A percentile compares a stretch with the other conserved stretches of the same genome.
phyloP scores from a whole-genome alignment of 345 rosid genomes.

The Arabis hirsuta region DNA sequence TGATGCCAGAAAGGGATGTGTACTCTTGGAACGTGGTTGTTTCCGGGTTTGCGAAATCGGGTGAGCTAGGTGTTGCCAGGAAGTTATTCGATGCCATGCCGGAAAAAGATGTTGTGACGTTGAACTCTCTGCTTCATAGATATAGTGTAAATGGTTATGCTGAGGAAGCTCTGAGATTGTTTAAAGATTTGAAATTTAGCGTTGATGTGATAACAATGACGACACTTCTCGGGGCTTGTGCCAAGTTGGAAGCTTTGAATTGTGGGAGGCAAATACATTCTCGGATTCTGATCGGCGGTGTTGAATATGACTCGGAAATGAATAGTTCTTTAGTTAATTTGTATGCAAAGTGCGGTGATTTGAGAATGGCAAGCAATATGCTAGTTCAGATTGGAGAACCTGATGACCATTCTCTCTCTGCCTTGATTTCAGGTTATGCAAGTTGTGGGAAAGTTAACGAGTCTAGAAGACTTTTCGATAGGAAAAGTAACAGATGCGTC shows the following conservation, averaged over 20 bases:
- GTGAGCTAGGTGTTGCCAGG: slow-evolving; percentile 58
- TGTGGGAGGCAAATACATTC: slow-evolving; percentile 82
- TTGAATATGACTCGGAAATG: slow-evolving; percentile 57
- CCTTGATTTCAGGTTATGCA: slow-evolving; percentile 77
- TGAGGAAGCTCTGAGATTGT: slow-evolving; percentile 60
- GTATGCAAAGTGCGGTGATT: slow-evolving; percentile 75
- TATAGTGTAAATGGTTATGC: slow-evolving; percentile 52
- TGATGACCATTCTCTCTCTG: slow-evolving; percentile 78
- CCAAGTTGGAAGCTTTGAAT: slow-evolving; percentile 57
- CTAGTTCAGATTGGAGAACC: slow-evolving; percentile 53
- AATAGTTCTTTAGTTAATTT: slow-evolving; percentile 68
- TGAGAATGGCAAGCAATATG: slow-evolving; percentile 56
- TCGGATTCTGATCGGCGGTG: slow-evolving; percentile 50
- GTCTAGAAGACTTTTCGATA: slow-evolving; percentile 58
- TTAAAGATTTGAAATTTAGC: slow-evolving; percentile 49
- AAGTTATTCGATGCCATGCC: slow-evolving; percentile 70
- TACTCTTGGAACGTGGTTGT: slow-evolving; percentile 78
- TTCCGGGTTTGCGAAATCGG: slow-evolving; percentile 65
- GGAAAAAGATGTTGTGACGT: slow-evolving; percentile 54
- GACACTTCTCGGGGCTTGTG: slow-evolving; percentile 65
- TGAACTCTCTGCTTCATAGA: slow-evolving; percentile 71
- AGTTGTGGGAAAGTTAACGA: slow-evolving; percentile 58
- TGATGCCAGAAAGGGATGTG: slow-evolving; percentile 59
- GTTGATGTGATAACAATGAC: slow-evolving; percentile 63
- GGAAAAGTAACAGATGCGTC: slow-evolving; percentile 47